Evolutionary conservation across 2,329 filamentous ascomycete genomes (phyloP).

Genomic region (Calonectria pteridis): DNA sequence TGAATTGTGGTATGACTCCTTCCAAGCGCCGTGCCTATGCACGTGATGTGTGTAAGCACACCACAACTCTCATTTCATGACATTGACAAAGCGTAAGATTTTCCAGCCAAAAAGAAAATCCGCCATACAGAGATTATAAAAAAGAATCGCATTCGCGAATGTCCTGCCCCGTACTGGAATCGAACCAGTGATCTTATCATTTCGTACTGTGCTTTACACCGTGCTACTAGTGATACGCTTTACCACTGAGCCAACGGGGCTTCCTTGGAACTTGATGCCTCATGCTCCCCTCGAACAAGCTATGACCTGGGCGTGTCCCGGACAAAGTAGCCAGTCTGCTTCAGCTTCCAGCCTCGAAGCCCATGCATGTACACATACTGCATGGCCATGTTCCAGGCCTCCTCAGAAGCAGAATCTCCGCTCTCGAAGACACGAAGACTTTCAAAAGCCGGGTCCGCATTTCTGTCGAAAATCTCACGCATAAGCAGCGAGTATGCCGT

Average conservation of each 20-base stretch:
- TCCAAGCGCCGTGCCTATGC: background rate
- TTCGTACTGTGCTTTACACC: background rate
- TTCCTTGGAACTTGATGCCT: background rate
- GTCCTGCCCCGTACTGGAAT: slow-evolving; percentile 29
- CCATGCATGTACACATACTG: slow-evolving; percentile 54
- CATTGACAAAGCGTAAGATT: background rate
- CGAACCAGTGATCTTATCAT: slow-evolving; percentile 32
- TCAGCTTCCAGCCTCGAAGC: slow-evolving; percentile 57
- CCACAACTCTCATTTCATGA: background rate
- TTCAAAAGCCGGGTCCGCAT: slow-evolving; percentile 50
- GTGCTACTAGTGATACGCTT: slow-evolving; percentile 27
- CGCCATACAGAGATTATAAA: background rate
- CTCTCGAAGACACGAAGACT: slow-evolving; percentile 62
- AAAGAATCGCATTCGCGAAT: background rate
- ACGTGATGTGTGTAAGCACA: background rate
- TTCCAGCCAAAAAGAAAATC: background rate
- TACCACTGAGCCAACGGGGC: slow-evolving; percentile 30
- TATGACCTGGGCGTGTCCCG: slow-evolving; percentile 23
- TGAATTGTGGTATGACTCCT: background rate
- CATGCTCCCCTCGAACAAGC: background rate
- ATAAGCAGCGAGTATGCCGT: slow-evolving; percentile 63
- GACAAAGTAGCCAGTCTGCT: slow-evolving; percentile 60
- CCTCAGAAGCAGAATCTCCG: slow-evolving; percentile 59
- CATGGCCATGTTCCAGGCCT: slow-evolving; percentile 61
- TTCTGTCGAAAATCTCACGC: slow-evolving; percentile 51